These are phyloP conservation scores for Paratinospora sagittata DNA, from an alignment of 164 flowering plant genomes.

Conservation along the genomic window DNA sequence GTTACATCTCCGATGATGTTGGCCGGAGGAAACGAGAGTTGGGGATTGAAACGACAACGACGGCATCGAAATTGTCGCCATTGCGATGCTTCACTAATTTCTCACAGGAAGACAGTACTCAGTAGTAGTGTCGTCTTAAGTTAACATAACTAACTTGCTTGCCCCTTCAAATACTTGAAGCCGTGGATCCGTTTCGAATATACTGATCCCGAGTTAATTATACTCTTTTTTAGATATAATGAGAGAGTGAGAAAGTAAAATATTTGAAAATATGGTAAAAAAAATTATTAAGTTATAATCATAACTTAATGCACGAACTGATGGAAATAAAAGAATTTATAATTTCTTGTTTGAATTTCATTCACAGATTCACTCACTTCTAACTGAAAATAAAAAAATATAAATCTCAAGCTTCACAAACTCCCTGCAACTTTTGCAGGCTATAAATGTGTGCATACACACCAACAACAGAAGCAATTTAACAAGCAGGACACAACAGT, in stretches of 20 bases:
- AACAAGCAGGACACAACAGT: background rate
- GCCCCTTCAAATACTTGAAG: background rate
- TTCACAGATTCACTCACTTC: background rate
- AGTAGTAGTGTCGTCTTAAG: too few relatives aligned
- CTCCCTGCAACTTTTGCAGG: slow-evolving; percentile 13
- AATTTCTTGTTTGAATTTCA: too few relatives aligned
- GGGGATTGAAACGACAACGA: slow-evolving; percentile 2
- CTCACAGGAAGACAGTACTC: background rate
- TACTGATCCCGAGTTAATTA: too few relatives aligned
- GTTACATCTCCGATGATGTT: slow-evolving; percentile 29
- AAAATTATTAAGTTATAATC: too few relatives aligned
- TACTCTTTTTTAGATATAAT: too few relatives aligned
- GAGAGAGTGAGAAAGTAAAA: too few relatives aligned
- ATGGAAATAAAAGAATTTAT: background rate
- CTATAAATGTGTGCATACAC: too few relatives aligned
- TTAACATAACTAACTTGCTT: too few relatives aligned
- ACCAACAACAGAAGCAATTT: background rate
- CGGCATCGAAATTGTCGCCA: slow-evolving; percentile 10
- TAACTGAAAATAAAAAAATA: background rate
- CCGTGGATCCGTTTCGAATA: background rate
- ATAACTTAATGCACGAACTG: too few relatives aligned
- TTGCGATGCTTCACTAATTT: background rate
- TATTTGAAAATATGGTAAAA: too few relatives aligned
- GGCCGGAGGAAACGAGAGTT: slow-evolving; percentile 12
- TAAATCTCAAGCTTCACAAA: background rate